phyloP scores from a whole-genome alignment of 140 eudicot species.

The Oenanthe javanica region DNA sequence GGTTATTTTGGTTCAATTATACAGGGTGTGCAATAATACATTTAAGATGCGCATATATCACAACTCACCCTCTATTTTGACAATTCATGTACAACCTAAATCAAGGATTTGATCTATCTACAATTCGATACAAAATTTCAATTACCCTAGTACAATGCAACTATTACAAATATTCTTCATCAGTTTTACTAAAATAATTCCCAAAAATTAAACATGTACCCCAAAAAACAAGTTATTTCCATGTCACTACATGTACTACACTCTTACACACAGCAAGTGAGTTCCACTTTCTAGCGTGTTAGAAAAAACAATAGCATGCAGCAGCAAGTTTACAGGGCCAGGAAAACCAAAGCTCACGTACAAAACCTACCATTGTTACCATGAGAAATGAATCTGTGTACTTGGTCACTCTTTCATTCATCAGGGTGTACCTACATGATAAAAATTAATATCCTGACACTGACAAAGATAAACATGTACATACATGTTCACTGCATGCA shows the following conservation, averaged over 20 bases:
- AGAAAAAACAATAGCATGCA: background rate
- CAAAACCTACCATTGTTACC: background rate
- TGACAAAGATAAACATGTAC: background rate
- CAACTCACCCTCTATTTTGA: no score
- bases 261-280: background rate
- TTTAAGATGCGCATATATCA: no score
- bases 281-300: background rate
- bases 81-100: no score
- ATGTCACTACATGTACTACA: background rate
- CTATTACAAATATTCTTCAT: no score
- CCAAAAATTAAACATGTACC: no score
- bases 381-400: background rate
- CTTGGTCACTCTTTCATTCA: background rate
- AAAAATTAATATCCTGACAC: background rate
- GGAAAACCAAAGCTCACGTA: background rate
- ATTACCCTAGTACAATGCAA: no score
- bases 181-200: no score
- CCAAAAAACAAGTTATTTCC: background rate
- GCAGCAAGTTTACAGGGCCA: background rate
- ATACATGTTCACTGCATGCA: background rate
- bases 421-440: background rate
- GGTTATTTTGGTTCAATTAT: no score
- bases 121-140: no score
- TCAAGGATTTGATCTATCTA: no score
- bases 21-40: no score